Evolutionary conservation across 345 rosid species (phyloP), one percentile per base, ranked within the genome.

Genomic region (Psidium guajava): DNA sequence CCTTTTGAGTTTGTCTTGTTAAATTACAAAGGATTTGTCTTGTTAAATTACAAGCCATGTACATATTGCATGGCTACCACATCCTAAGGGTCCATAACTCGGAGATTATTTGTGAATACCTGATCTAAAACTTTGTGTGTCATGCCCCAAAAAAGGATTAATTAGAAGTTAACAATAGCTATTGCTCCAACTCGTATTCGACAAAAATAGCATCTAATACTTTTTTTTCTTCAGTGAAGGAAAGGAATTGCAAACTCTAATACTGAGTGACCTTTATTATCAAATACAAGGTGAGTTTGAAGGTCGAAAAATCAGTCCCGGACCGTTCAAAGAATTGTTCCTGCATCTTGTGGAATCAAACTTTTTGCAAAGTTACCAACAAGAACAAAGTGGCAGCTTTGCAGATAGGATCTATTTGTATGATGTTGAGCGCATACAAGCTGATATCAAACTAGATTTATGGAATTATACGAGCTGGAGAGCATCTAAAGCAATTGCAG

Each of bases 401-500:
- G 69, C 82, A 82, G 84, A 86, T 86, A 91, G 91, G 81, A 51
- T 77, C 27, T 84, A 56, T 83, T 85, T 93, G 88, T 95, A 89
- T 92, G 95, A 97, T 88, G 86, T 85, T 87, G 86, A 51, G 84
- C 88, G 83, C 25, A 82, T 96, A 83, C 85, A 21, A 77, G 88
- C 90, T 51, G 96, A 97, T 86, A 82, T 94, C 89, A 92, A 95
- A 56, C 85, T 94, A 85, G 91, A 91, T 86, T 75, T 89, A 87
- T 96, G 98, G 99, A 93, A 95, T 90, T 91, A 90, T 88, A 91
- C 94, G n/a, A 93, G 91, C 58, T 95, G 98, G 98, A 94, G 90
- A 89, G 88, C 90, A 74, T 92, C 93, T 84, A 94, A 93, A 91
- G 88, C 86, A 77, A 90, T 87, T 84, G 94, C 91, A 69, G 95